Evolutionary conservation across 139 green algal species (phyloP).

Genomic region (Parachlorella kessleri): DNA sequence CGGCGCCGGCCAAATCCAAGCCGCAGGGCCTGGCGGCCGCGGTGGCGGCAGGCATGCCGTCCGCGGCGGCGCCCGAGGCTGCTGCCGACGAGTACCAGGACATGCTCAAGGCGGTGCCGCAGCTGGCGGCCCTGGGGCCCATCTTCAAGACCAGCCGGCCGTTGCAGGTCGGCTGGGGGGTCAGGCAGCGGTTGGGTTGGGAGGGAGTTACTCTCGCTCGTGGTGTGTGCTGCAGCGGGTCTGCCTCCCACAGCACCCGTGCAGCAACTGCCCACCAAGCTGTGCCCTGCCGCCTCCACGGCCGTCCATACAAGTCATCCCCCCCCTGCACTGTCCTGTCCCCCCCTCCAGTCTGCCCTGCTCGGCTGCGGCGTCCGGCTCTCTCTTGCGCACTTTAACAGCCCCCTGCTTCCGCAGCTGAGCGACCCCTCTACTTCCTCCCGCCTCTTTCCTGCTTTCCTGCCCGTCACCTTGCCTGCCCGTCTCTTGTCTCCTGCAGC

Average conservation of each 20-base stretch:
- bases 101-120: constrained; percentile 68
- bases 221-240: background rate
- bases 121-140: constrained; percentile 78
- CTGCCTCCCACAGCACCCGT: background rate
- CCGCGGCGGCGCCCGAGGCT: constrained; percentile 5
- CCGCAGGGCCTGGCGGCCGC: constrained; percentile 43
- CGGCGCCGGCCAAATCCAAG: constrained; percentile 23
- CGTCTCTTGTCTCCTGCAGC: constrained; percentile 14
- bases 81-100: constrained; percentile 47
- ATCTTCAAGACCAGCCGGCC: constrained; percentile 91
- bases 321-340: background rate
- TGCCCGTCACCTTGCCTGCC: too few species aligned
- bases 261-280: background rate
- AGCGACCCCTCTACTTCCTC: too few species aligned
- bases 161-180: constrained; percentile 37
- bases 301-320: background rate
- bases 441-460: too few species aligned
- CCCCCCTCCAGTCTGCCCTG: background rate
- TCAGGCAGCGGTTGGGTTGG: background rate
- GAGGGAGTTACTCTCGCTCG: background rate
- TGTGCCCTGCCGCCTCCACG: background rate
- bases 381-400: too few species aligned
- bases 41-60: constrained; percentile 14
- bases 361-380: too few species aligned
- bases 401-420: too few species aligned